Percentiles rank a stretch among this genome's conserved stretches.
Conservation (phyloP, 371 early-diverging fungal genomes). For the Paraphysoderma sedebokerense region DNA sequence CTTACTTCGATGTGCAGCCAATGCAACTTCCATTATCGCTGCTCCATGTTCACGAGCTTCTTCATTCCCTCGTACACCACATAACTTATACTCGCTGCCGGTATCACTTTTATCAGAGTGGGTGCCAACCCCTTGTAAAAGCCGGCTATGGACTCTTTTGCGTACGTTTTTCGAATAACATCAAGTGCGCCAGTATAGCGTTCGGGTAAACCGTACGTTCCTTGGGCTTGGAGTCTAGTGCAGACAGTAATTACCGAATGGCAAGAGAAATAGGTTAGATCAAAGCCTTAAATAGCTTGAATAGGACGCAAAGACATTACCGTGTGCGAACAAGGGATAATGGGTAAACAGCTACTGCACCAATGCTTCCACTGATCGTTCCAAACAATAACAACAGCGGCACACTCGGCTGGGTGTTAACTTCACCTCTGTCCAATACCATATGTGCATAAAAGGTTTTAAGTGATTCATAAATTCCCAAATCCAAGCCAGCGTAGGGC, state of each 20-base stretch:
- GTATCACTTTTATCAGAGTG: constrained; percentile 54
- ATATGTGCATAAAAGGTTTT: constrained; percentile 40
- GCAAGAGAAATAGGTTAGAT: neutral
- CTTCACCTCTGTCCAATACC: constrained; percentile 13
- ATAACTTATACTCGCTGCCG: constrained; percentile 42
- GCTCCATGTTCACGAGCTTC: too few species aligned
- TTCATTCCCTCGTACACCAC: constrained; percentile 28
- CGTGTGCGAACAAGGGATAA: constrained; percentile 55
- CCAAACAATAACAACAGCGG: constrained; percentile 48
- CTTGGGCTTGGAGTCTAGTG: constrained; percentile 63
- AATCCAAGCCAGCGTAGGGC: constrained; percentile 64
- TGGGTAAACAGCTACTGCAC: constrained; percentile 62
- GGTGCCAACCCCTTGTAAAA: constrained; percentile 55
- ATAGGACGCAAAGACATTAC: constrained; percentile 21
- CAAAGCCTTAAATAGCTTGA: neutral
- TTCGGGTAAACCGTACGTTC: constrained; percentile 56
- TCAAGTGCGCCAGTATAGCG: constrained; percentile 44
- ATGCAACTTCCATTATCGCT: too few species aligned
- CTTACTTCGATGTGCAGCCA: too few species aligned
- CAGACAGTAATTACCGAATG: too few species aligned
- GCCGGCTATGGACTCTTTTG: constrained; percentile 24
- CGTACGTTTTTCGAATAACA: constrained; percentile 42
- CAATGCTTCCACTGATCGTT: constrained; percentile 49
- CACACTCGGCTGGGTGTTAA: constrained; percentile 24
- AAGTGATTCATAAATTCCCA: constrained; percentile 57